Percentiles rank a stretch among this genome's conserved stretches.
phyloP scores from a whole-genome alignment of 495 filamentous ascomycete species.

The Xylaria bambusicola region DNA sequence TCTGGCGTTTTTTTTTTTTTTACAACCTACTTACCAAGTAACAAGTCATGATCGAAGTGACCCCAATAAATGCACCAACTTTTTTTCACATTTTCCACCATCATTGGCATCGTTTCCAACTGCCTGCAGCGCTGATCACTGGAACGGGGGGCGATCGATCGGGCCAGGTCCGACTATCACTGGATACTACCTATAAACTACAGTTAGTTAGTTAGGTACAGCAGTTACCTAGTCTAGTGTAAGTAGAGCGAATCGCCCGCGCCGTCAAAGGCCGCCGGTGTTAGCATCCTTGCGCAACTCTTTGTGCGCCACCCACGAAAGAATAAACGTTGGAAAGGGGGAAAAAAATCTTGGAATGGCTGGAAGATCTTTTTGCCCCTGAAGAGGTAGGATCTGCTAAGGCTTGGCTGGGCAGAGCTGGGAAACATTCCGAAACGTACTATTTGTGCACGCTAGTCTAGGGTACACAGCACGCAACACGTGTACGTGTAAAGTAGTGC shows the following conservation, averaged over 20 bases:
- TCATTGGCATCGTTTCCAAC: no score
- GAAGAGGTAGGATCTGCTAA: conserved; percentile 10
- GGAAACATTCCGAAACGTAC: conserved; percentile 9
- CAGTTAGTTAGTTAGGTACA: no score
- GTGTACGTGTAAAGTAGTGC: no score
- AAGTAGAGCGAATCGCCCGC: not conserved
- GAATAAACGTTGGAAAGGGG: no score
- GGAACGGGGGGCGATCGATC: not conserved
- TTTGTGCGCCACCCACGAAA: not conserved
- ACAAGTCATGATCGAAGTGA: not conserved
- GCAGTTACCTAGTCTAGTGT: not conserved
- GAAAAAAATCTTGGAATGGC: not conserved
- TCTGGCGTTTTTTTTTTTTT: not conserved
- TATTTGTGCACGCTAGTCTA: not conserved
- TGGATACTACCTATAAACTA: no score
- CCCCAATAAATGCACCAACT: not conserved
- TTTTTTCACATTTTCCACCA: conserved; percentile 3
- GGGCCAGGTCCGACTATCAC: not conserved
- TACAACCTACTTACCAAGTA: not conserved
- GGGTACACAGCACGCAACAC: no score
- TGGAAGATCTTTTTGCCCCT: conserved; percentile 13
- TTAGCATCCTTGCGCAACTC: conserved; percentile 8
- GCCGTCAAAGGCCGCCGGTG: not conserved
- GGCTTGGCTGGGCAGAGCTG: not conserved
- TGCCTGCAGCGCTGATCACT: conserved; percentile 4